A percentile compares a stretch with the other conserved stretches of the same genome.
Evolutionary conservation across 345 rosid species (phyloP).

Genomic region (Syzygium jambos): DNA sequence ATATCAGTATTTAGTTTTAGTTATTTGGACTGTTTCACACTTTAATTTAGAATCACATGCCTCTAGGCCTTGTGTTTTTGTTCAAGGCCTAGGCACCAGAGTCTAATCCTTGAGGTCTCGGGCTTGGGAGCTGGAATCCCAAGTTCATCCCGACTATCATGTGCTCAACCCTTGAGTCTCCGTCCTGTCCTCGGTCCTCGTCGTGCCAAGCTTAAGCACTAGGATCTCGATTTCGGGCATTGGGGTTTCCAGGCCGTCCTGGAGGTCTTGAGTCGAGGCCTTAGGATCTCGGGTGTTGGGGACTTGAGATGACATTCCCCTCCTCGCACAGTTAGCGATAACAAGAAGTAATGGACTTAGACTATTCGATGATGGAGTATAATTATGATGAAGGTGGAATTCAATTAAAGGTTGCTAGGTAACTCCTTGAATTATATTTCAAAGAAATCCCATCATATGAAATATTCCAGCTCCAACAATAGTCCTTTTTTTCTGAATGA

Average conservation of each 20-base stretch:
- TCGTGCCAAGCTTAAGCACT: background rate
- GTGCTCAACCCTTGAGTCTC: background rate
- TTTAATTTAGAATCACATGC: background rate
- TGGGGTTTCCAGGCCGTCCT: fast-evolving
- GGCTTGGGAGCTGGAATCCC: background rate
- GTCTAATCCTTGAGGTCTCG: background rate
- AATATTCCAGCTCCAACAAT: background rate
- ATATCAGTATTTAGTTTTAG: background rate
- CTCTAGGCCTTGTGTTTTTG: background rate
- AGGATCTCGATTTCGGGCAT: background rate
- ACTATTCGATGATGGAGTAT: background rate
- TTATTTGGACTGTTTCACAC: background rate
- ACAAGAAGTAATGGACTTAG: background rate
- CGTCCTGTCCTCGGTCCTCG: fast-evolving
- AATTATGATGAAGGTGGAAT: background rate
- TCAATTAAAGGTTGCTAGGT: background rate
- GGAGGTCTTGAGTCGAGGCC: background rate
- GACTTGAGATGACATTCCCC: background rate
- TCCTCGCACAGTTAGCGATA: background rate
- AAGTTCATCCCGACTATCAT: background rate
- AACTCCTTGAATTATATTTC: background rate
- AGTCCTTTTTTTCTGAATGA: background rate
- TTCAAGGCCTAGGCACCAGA: background rate
- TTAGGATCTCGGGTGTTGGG: background rate
- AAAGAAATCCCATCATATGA: background rate